Evolutionary conservation across 768 basidiomycete genomes (phyloP).

Genomic region (Boletus sp.): DNA sequence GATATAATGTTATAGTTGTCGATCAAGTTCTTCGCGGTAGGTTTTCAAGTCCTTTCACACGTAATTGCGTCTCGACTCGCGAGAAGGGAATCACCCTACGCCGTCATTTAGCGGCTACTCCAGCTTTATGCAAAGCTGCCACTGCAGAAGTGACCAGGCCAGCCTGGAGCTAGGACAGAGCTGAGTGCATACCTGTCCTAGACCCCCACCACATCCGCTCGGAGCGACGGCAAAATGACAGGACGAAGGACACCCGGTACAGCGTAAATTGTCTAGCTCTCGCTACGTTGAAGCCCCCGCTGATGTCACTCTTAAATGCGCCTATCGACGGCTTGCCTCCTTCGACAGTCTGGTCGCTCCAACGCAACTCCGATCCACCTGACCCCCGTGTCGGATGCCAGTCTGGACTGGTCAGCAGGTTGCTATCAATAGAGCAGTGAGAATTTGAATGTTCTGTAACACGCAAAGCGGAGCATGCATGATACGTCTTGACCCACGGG

Average conservation of each 20-base stretch:
- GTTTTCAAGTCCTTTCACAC: constrained; percentile 13
- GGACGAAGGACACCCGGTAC: background rate
- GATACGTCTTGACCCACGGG: background rate
- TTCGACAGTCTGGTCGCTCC: background rate
- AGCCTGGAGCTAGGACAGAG: background rate
- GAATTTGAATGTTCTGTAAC: background rate
- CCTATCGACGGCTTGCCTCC: background rate
- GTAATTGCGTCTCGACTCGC: constrained; percentile 7
- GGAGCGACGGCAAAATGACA: background rate
- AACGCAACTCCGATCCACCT: background rate
- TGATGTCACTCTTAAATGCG: background rate
- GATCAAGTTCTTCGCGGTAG: background rate
- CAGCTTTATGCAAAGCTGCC: background rate
- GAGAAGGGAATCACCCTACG: background rate
- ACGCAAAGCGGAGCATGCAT: background rate
- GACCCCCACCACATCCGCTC: background rate
- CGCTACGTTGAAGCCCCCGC: background rate
- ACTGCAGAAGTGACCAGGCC: background rate
- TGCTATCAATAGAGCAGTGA: constrained; percentile 19
- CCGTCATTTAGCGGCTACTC: background rate
- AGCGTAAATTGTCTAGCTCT: background rate
- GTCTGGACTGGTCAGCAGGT: background rate
- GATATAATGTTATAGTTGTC: background rate
- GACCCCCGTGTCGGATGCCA: constrained; percentile 1
- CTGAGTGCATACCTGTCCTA: background rate